Conservation (phyloP, 441 rosid genomes). For the Brassica hybrid region DNA sequence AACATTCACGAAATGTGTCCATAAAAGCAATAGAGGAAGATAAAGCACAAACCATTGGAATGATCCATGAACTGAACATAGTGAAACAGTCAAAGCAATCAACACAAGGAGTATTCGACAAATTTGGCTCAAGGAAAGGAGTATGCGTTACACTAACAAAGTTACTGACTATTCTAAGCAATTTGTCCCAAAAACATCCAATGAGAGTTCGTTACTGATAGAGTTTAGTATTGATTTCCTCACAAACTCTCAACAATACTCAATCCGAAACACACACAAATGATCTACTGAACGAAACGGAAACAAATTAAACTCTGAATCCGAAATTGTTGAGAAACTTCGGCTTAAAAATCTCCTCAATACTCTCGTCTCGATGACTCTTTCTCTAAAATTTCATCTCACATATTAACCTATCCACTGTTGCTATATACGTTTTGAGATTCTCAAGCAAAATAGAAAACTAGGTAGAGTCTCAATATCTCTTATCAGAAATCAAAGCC, state of each 20-base stretch:
- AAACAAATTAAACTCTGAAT: not conserved
- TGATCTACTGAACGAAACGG: not conserved
- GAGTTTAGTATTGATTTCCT: not conserved
- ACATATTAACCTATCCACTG: not conserved
- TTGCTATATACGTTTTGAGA: not conserved
- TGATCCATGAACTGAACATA: not conserved
- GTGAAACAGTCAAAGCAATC: constrained; percentile 19
- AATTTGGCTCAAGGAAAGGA: not conserved
- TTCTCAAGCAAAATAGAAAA: constrained; percentile 1
- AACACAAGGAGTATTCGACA: not conserved
- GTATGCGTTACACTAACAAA: not conserved
- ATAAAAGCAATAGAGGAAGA: not conserved
- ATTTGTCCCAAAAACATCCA: not conserved
- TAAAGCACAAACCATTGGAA: not conserved
- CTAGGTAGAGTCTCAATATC: not conserved
- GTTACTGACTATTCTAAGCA: constrained; percentile 4
- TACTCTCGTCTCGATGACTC: not conserved
- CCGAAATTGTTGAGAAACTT: not conserved
- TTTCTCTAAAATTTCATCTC: not conserved
- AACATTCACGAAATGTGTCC: not conserved
- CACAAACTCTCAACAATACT: not conserved
- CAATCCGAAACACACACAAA: not conserved
- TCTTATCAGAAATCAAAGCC: constrained; percentile 1
- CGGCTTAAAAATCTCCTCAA: not conserved
- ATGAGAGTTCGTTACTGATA: not conserved